Conservation (phyloP, 2,329 filamentous ascomycete genomes). For the Apiospora phragmitis region DNA sequence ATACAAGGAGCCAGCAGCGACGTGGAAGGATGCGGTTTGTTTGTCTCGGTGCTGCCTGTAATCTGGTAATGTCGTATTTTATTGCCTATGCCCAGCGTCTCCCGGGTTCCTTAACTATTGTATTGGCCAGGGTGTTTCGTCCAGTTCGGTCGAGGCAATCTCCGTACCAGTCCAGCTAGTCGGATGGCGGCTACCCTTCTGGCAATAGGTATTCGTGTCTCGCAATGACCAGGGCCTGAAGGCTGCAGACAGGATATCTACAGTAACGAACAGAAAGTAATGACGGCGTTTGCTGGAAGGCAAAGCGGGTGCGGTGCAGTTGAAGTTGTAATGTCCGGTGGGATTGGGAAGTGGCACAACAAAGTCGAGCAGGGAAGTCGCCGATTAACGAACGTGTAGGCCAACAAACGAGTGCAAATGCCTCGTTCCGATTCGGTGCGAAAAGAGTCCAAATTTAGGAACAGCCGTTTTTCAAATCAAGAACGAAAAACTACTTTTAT, state of each 20-base stretch:
- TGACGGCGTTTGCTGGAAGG: not conserved
- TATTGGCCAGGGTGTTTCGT: not conserved
- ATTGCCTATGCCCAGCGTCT: not conserved
- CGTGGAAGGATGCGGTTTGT: not conserved
- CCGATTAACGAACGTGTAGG: not conserved
- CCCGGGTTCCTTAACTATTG: not conserved
- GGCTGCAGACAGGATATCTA: not conserved
- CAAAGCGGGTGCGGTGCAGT: too few species aligned
- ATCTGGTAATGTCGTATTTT: not conserved
- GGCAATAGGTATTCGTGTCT: not conserved
- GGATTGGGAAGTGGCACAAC: not conserved
- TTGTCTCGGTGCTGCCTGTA: not conserved
- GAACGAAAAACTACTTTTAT: not conserved
- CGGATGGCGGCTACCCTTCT: not conserved
- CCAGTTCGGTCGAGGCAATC: not conserved
- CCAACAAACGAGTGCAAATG: not conserved
- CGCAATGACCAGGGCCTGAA: not conserved
- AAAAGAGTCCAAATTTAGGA: not conserved
- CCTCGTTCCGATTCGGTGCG: not conserved
- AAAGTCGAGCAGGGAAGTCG: not conserved
- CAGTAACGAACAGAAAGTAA: not conserved
- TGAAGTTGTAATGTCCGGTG: not conserved
- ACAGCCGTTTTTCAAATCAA: not conserved
- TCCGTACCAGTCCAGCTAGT: conserved; percentile 8
- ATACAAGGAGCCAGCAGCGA: not conserved